Percentiles rank a stretch among this genome's conserved stretches.
phyloP scores from a whole-genome alignment of 2,329 filamentous ascomycete species.

The Aciculosporium take region DNA sequence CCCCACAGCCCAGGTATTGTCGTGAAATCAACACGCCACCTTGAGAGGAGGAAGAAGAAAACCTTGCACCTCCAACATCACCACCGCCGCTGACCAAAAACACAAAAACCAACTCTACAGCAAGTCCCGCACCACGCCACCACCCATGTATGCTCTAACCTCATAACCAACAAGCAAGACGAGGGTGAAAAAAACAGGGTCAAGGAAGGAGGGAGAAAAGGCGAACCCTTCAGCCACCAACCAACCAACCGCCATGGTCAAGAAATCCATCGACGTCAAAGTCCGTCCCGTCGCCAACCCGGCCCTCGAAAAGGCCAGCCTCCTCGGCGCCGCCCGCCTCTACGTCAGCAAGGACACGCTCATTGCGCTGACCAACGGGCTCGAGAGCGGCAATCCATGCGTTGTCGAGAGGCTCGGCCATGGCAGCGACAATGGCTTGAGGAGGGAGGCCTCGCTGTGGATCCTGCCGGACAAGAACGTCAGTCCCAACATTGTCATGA shows the following conservation, averaged over 20 bases:
- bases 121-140: no score
- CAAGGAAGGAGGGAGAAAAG: background rate
- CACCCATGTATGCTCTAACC: no score
- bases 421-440: constrained; percentile 8
- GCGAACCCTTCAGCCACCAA: no score
- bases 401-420: constrained; percentile 22
- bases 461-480: constrained; percentile 43
- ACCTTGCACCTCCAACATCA: no score
- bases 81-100: no score
- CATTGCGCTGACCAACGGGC: constrained; percentile 27
- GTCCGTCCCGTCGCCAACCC: constrained; percentile 27
- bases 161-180: no score
- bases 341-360: constrained; percentile 34
- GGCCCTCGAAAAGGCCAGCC: constrained; percentile 26
- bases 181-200: no score
- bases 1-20: no score
- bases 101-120: no score
- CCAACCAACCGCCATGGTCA: constrained; percentile 15
- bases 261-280: constrained; percentile 24
- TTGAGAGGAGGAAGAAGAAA: no score
- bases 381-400: constrained; percentile 30
- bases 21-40: no score
- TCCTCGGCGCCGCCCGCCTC: constrained; percentile 29
- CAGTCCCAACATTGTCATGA: constrained; percentile 53
- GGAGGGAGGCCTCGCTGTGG: constrained; percentile 35